Conservation (phyloP, 441 rosid genomes). For the Dalechampia spathulata region DNA sequence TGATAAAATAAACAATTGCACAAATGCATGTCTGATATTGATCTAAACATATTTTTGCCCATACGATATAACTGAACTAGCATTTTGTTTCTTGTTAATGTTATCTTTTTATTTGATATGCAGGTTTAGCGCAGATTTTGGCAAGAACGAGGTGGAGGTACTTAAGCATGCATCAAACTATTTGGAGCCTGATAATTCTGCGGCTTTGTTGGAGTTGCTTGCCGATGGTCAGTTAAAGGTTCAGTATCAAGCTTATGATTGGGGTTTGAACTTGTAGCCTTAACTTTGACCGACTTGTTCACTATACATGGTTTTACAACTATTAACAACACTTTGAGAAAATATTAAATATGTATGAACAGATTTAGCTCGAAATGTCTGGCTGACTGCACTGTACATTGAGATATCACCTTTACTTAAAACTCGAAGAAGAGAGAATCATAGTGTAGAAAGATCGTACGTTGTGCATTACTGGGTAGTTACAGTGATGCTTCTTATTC, state of each 20-base stretch:
- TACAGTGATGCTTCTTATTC: too few species aligned
- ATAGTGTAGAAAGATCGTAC: too few species aligned
- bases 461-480: too few species aligned
- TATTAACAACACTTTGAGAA: too few species aligned
- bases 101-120: background rate
- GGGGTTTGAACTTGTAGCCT: constrained; percentile 59
- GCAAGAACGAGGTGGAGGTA: constrained; percentile 59
- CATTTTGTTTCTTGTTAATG: background rate
- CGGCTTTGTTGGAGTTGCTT: constrained; percentile 50
- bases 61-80: too few species aligned
- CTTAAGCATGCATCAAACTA: constrained; percentile 67
- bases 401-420: too few species aligned
- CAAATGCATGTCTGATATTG: background rate
- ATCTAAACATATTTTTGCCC: too few species aligned
- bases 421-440: too few species aligned
- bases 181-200: constrained; percentile 54
- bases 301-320: constrained; percentile 10
- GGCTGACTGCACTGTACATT: too few species aligned
- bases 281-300: constrained; percentile 11
- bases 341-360: too few species aligned
- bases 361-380: too few species aligned
- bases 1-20: background rate
- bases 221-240: constrained; percentile 53
- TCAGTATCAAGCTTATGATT: constrained; percentile 61
- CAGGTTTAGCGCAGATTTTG: constrained; percentile 73